Evolutionary conservation across 139 green algal genomes (phyloP).

Genomic region (Edaphochlamys debaryana): DNA sequence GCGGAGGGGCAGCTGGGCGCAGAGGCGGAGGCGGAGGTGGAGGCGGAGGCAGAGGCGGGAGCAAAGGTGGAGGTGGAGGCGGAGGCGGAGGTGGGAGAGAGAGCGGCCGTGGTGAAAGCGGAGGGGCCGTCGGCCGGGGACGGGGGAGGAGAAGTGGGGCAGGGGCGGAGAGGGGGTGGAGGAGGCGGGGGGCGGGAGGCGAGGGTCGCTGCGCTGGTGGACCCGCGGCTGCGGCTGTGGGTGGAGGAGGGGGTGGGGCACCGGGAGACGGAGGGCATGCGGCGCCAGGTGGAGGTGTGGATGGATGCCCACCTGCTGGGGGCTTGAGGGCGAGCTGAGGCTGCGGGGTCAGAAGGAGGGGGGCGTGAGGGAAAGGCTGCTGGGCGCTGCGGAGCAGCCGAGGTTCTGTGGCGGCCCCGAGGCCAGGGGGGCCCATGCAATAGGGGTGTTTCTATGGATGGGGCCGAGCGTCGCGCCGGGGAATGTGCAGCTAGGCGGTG

Average conservation of each 20-base stretch:
- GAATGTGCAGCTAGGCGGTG: too few species aligned
- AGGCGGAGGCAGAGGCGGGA: neutral
- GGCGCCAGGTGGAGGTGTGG: slow-evolving; percentile 37
- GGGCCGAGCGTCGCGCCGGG: too few species aligned
- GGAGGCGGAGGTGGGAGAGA: neutral
- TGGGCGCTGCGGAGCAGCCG: too few species aligned
- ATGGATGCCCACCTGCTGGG: slow-evolving; percentile 38
- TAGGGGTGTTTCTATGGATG: too few species aligned
- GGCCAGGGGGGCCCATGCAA: too few species aligned
- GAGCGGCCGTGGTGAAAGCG: neutral
- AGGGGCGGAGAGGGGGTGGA: too few species aligned
- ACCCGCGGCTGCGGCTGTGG: neutral
- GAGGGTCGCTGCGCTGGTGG: slow-evolving; percentile 10
- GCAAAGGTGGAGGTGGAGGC: neutral
- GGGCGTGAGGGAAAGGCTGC: too few species aligned
- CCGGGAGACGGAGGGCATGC: slow-evolving; percentile 41
- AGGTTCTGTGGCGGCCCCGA: too few species aligned
- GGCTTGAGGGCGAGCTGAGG: too few species aligned
- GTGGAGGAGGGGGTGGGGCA: slow-evolving; percentile 50
- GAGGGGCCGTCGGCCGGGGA: neutral
- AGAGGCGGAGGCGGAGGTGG: neutral
- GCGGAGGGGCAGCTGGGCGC: neutral
- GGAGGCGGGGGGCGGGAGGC: too few species aligned
- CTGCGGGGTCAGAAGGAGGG: too few species aligned
- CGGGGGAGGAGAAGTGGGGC: neutral